Percentiles rank a stretch among this genome's conserved stretches.
Conservation (phyloP, 257 asterid species). For the Solanum raphanifolium region DNA sequence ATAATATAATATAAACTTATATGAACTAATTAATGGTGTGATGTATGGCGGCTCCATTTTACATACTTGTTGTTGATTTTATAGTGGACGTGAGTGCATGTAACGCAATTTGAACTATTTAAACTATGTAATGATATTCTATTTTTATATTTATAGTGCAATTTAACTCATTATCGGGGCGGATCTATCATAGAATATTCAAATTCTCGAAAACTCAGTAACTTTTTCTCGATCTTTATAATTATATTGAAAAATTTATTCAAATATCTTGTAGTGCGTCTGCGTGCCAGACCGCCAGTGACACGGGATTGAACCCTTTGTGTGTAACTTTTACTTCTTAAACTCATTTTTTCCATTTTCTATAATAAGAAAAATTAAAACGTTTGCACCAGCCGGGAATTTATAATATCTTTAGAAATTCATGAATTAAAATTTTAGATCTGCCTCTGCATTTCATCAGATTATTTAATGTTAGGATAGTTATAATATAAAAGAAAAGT, state of each 20-base stretch:
- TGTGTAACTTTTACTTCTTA: neutral
- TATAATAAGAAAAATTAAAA: no score
- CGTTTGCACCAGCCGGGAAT: no score
- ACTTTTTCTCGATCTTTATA: no score
- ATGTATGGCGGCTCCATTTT: neutral
- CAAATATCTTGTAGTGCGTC: neutral
- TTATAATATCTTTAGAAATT: neutral
- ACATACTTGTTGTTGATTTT: neutral
- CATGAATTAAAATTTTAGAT: neutral
- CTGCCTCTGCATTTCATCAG: neutral
- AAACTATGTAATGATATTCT: neutral
- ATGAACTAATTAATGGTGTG: neutral
- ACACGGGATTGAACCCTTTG: neutral
- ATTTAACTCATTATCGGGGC: neutral
- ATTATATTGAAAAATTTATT: no score
- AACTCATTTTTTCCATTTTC: neutral
- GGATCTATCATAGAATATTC: neutral
- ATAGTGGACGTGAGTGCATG: neutral
- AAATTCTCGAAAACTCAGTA: rapidly evolving
- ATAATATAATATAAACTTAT: neutral
- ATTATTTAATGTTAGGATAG: no score
- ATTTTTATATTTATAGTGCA: neutral
- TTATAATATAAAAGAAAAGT: no score
- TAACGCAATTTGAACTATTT: neutral
- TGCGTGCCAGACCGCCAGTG: neutral